These are phyloP conservation scores for Gossypium rotundifolium DNA, from an alignment of 345 rosid genomes.

Conservation along the genomic window DNA sequence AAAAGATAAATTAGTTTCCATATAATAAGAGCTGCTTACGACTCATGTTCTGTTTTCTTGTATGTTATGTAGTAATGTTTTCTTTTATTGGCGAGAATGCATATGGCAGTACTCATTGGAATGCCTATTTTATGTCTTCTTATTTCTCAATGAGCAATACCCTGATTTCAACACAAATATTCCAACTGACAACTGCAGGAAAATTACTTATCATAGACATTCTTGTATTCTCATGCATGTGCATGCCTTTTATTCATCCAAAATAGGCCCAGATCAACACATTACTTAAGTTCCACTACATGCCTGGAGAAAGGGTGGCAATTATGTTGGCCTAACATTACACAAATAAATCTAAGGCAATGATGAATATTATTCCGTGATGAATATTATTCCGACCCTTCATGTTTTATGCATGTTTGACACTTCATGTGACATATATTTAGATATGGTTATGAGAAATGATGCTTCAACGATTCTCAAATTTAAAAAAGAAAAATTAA, in stretches of 20 bases:
- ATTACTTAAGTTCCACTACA: not conserved
- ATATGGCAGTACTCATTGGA: not conserved
- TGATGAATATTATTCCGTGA: no score
- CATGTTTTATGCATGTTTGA: no score
- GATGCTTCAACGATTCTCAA: no score
- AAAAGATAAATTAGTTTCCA: not conserved
- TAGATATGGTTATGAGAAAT: no score
- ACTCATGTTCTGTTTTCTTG: constrained; percentile 3
- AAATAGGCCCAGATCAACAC: not conserved
- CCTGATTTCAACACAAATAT: not conserved
- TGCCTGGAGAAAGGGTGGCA: not conserved
- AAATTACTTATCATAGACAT: no score
- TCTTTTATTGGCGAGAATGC: not conserved
- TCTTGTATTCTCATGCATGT: not conserved
- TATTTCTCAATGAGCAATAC: not conserved
- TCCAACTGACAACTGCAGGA: not conserved
- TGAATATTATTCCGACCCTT: no score
- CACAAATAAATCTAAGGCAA: no score
- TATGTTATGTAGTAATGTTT: not conserved
- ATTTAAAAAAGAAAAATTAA: no score
- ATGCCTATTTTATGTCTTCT: not conserved
- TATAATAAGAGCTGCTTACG: constrained; percentile 12
- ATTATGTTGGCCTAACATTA: no score
- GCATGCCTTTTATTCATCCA: not conserved
- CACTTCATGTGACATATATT: no score